A percentile compares a stretch with the other conserved stretches of the same genome.
These are phyloP conservation scores for Fusarium liriodendri DNA, from an alignment of 2,329 filamentous ascomycete genomes.

Conservation along the genomic window DNA sequence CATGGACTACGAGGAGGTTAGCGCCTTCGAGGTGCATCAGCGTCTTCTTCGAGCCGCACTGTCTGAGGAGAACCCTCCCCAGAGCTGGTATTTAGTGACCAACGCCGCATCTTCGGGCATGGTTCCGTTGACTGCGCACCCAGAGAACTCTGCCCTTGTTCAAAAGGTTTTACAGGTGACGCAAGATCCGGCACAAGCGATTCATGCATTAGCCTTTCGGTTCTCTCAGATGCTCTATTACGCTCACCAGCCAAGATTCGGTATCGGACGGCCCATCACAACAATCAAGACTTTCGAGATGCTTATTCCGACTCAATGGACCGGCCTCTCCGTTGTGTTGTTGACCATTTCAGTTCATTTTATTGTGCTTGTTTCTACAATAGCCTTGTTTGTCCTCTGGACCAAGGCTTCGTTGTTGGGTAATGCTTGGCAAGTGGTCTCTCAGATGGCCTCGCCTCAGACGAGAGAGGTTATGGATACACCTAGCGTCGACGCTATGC, in stretches of 20 bases:
- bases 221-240: slow-evolving; percentile 21
- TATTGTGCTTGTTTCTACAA: background rate
- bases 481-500: background rate
- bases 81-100: background rate
- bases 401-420: slow-evolving; percentile 11
- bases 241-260: slow-evolving; percentile 5
- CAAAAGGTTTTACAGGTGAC: slow-evolving; percentile 17
- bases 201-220: slow-evolving; percentile 2
- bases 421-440: slow-evolving; percentile 21
- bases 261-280: background rate
- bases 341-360: background rate
- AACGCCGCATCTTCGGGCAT: background rate
- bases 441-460: slow-evolving; percentile 13
- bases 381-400: background rate
- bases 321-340: background rate
- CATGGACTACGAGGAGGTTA: background rate
- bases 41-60: background rate
- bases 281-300: background rate
- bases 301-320: slow-evolving; percentile 9
- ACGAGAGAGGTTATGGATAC: slow-evolving; percentile 18
- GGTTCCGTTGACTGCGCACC: background rate
- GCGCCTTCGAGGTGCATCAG: background rate
- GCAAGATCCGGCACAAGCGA: slow-evolving; percentile 5
- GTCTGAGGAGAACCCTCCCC: background rate
- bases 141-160: slow-evolving; percentile 7